phyloP scores from a whole-genome alignment of 108 stramenopile genomes.

The Cylindrotheca closterium region DNA sequence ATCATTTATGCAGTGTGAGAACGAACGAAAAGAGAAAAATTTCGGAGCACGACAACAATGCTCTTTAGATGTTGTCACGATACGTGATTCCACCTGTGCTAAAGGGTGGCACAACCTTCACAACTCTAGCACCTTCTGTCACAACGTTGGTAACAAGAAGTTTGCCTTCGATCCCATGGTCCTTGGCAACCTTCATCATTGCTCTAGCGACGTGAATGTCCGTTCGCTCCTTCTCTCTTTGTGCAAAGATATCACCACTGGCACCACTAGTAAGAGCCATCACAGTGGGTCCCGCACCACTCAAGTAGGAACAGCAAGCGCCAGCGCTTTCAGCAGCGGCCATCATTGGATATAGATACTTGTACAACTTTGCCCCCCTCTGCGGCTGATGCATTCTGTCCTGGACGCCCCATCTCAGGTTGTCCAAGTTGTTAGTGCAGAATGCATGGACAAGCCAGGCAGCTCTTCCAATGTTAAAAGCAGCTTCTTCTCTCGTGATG shows the following conservation, averaged over 20 bases:
- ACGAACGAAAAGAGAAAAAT: no score
- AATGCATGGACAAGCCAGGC: constrained; percentile 95
- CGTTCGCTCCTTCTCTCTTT: constrained; percentile 92
- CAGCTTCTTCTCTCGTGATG: constrained; percentile 86
- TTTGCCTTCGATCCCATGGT: constrained; percentile 75
- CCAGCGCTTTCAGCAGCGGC: constrained; percentile 92
- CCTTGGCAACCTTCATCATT: constrained; percentile 88
- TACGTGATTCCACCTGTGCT: constrained; percentile 79
- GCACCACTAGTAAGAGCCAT: constrained; percentile 97
- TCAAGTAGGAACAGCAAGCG: constrained; percentile 91
- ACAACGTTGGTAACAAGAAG: constrained; percentile 75
- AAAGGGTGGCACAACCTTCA: constrained; percentile 86
- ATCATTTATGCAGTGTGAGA: no score
- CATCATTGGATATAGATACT: constrained; percentile 94
- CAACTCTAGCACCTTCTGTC: constrained; percentile 82
- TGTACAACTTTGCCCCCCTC: constrained; percentile 88
- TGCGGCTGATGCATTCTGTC: constrained; percentile 98
- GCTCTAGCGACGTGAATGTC: constrained; percentile 93
- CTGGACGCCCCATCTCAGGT: constrained; percentile 89
- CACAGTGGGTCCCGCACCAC: constrained; percentile 97
- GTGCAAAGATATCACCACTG: constrained; percentile 97
- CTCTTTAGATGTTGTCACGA: constrained; percentile 76
- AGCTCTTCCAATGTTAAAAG: constrained; percentile 95
- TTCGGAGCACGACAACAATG: constrained; percentile 6
- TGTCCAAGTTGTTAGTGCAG: constrained; percentile 87